These are phyloP conservation scores for Xerocomus potaroensis DNA, from an alignment of 768 basidiomycete species.

Conservation along the genomic window DNA sequence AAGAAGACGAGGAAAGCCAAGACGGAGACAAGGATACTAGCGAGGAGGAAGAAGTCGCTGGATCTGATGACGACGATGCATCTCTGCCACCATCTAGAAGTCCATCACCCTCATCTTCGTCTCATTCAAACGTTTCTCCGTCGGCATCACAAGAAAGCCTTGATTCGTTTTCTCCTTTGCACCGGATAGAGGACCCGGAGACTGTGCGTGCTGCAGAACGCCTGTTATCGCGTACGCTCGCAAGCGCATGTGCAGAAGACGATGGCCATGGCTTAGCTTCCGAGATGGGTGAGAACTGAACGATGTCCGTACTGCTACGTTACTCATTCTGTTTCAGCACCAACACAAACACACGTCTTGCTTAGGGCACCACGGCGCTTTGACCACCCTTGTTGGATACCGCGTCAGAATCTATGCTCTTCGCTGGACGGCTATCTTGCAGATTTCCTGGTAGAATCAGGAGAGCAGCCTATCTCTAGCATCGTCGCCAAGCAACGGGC, in stretches of 20 bases:
- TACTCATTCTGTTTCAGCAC: slow-evolving; percentile 28
- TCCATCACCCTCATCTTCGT: slow-evolving; percentile 19
- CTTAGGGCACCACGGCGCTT: slow-evolving; percentile 47
- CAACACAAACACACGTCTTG: slow-evolving; percentile 45
- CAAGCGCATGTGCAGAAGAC: slow-evolving; percentile 41
- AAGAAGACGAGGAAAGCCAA: slow-evolving; percentile 8
- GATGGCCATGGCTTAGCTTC: slow-evolving; percentile 35
- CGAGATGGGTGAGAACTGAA: slow-evolving; percentile 36
- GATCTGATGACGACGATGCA: slow-evolving; percentile 8
- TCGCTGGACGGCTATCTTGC: slow-evolving; percentile 35
- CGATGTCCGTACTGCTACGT: background rate
- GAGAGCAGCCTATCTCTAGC: slow-evolving; percentile 7
- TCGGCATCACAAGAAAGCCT: slow-evolving; percentile 16
- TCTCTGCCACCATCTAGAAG: slow-evolving; percentile 22
- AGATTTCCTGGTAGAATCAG: slow-evolving; percentile 32
- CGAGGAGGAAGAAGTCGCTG: slow-evolving; percentile 9
- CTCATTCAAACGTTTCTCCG: slow-evolving; percentile 22
- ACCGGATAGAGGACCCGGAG: slow-evolving; percentile 33
- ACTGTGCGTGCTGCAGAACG: slow-evolving; percentile 34
- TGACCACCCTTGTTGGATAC: slow-evolving; percentile 43
- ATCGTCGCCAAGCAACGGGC: slow-evolving; percentile 26
- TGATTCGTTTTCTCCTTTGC: background rate
- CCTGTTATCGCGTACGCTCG: slow-evolving; percentile 42
- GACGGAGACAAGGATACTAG: slow-evolving; percentile 2
- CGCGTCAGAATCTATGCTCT: slow-evolving; percentile 39